A percentile compares a stretch with the other conserved stretches of the same genome.
Evolutionary conservation across 352 stramenopile species (phyloP).

Genomic region (Discostella stelligera): DNA sequence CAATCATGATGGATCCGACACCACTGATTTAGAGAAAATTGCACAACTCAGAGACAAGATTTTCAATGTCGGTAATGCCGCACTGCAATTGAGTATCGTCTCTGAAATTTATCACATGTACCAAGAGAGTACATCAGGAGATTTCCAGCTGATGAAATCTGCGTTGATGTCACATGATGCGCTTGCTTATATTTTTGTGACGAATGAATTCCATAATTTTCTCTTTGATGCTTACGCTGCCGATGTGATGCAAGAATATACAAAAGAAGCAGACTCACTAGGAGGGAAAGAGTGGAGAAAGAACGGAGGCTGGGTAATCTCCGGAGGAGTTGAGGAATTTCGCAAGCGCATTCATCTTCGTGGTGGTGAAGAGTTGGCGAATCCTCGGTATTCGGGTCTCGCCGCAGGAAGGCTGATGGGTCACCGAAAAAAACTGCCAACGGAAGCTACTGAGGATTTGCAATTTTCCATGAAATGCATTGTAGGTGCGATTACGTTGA

Average conservation of each 20-base stretch:
- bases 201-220: conserved; percentile 48
- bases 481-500: conserved; percentile 53
- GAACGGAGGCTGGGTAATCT: conserved; percentile 34
- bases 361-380: background rate
- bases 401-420: conserved; percentile 55
- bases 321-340: conserved; percentile 47
- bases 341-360: conserved; percentile 10
- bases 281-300: conserved; percentile 39
- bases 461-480: conserved; percentile 64
- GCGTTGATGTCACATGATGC: conserved; percentile 49
- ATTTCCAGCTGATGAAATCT: conserved; percentile 57
- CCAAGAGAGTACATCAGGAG: conserved; percentile 30
- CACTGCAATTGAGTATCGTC: conserved; percentile 44
- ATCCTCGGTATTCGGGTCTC: conserved; percentile 52
- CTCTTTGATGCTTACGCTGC: conserved; percentile 51
- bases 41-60: conserved; percentile 54
- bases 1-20: conserved; percentile 3
- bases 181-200: conserved; percentile 59
- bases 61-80: conserved; percentile 48
- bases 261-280: conserved; percentile 32
- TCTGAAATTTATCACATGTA: conserved; percentile 52
- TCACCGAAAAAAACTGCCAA: conserved; percentile 39
- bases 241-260: conserved; percentile 19
- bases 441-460: conserved; percentile 50
- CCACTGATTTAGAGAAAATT: conserved; percentile 26